These are phyloP conservation scores for Hanseniaspora mollemarum DNA, from an alignment of 805 yeast genomes.

Conservation along the genomic window DNA sequence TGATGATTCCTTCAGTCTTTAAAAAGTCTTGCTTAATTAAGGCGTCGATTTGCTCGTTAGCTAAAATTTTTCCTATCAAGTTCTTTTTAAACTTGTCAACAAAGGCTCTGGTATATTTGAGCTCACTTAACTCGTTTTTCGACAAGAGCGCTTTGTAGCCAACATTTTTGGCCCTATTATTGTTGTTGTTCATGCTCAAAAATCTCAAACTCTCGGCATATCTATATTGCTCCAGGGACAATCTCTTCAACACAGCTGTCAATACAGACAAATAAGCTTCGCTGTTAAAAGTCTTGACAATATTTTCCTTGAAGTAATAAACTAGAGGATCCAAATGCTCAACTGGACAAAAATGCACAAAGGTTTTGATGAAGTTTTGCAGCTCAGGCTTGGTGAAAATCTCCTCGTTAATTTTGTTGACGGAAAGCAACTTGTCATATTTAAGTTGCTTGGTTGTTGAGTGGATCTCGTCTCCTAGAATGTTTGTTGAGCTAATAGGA, in stretches of 20 bases:
- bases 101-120: neutral
- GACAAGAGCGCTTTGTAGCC: neutral
- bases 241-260: neutral
- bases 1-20: neutral
- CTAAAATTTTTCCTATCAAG: neutral
- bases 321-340: neutral
- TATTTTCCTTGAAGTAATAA: constrained; percentile 6
- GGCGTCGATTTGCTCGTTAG: neutral
- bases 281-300: constrained; percentile 1
- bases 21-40: neutral
- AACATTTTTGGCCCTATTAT: neutral
- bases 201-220: neutral
- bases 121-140: neutral
- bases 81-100: neutral
- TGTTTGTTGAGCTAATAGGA: neutral
- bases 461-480: neutral
- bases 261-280: neutral
- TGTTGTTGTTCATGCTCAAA: neutral
- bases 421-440: neutral
- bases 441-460: neutral
- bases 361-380: neutral
- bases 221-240: neutral
- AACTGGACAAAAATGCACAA: constrained; percentile 1
- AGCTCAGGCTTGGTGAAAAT: constrained; percentile 4
- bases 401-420: constrained; percentile 9